Base-by-base conservation (phyloP, 225 moss, liverwort and hornwort genomes). In the Polytrichum formosum region DNA sequence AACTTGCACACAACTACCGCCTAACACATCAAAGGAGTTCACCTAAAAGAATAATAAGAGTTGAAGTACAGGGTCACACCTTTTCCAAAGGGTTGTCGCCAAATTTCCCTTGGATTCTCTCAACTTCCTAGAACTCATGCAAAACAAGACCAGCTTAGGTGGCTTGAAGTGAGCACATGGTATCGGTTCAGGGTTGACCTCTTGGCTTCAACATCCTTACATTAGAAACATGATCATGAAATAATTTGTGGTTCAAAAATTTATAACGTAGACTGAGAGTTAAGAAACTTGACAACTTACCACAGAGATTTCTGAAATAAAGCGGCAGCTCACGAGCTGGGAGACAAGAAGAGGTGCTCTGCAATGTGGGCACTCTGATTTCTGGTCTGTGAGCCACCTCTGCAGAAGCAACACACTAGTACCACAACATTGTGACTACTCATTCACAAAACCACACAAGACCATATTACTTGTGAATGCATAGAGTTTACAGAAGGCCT, bases 301-400 rank as follows among this genome's bases (percentile, higher is more conserved):
- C 89, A 79, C 67, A 53, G 89, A 89, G 46, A 89, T 83, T 37
- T 89, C 89, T 37, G 89, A 89, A 72, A 89, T 86, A 70, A 89
- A 89, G 19, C 89, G 74, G 73, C 89, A 89, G 70, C 83, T 89
- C 79, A 89, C 89, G 58, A 89, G 89, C 72, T 89, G 89, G 63
- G 85, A 80, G 73, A 86, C 86, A 16, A 86, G 79, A 2, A 89
- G 75, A 26, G 89, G 89, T 55, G 86, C 75, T 37, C 89, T 79
- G 80, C 89, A 89, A n/a, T 89, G 86, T 6, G 89, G 89, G 73
- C 89, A 89, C 70, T 86, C 86, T 18, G 89, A 86, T 65, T 89
- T 89, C 81, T 89, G 89, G 72, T 86, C 89, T 67, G 86, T 89
- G 21, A 89, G 81, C 89, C 89, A 89, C 74, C 89, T 83, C 89